Base-by-base conservation (phyloP, 2,329 filamentous ascomycete species). In the Periconia sp. region DNA sequence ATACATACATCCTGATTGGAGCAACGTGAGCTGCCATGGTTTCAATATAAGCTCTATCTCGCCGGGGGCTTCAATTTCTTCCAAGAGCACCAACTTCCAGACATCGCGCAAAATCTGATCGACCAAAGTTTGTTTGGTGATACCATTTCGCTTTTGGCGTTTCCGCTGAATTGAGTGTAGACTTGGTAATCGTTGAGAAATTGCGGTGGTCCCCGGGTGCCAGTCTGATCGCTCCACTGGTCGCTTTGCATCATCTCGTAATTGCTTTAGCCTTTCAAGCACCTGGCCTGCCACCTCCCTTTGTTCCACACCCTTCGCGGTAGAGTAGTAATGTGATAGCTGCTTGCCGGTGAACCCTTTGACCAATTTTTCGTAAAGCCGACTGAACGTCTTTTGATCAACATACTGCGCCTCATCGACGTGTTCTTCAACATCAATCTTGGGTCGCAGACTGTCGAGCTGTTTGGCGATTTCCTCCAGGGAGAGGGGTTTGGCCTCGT, bases 21-120 rank as follows among this genome's bases (percentile, higher is more conserved):
- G 61, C 1, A 74, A 55, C 6, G 54, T 45, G 30, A 70, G 50
- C 47, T 74, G 69, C 70, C 71, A 74, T 7, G 62, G 63, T 53
- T 68, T 63, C 37, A 74, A 45, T 2, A 51, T 51, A n/a, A 74
- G 48, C 51, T 74, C 72, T 14, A 74, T 49, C 54, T 74, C 70
- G 17, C 71, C 71, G 20, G 65, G 57, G 0, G 66, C 60, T 50
- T 74, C 71, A 18, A 71, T 64, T 54, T 74, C 72, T 47, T 74
- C 72, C 15, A 73, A 55, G 19, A 70, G 50, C 8, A 65, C 57
- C 7, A 73, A 52, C 15, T 69, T 60, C 72, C 72, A 74, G 2
- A 65, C 53, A 35, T 62, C 60, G 30, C 68, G 58, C n/a, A 74
- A 55, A 27, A 74, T 73, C 41, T 65, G 64, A 45, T 73, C 71